A percentile compares a stretch with the other conserved stretches of the same genome.
Conservation (phyloP, 2,329 filamentous ascomycete species). For the Laburnicola sp. region DNA sequence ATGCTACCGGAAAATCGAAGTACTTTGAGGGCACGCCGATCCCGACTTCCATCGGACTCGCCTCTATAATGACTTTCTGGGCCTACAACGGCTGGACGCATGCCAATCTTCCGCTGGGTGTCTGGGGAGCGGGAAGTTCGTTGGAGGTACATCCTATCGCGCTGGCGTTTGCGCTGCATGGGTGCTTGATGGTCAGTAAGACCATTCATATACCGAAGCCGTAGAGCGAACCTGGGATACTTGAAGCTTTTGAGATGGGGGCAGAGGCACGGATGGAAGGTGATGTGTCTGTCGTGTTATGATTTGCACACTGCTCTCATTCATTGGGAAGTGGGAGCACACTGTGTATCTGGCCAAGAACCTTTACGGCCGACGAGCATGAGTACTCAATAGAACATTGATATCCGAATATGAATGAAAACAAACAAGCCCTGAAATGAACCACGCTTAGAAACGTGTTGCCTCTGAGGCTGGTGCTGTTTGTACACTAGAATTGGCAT, state of each 20-base stretch:
- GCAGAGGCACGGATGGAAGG: not conserved
- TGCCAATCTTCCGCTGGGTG: constrained; percentile 75
- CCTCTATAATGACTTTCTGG: constrained; percentile 87
- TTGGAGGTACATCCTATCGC: constrained; percentile 86
- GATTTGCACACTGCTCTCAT: not conserved
- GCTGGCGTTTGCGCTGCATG: constrained; percentile 81
- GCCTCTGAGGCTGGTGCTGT: too few species aligned
- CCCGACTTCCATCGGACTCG: constrained; percentile 81
- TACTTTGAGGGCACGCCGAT: constrained; percentile 99
- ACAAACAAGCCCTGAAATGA: too few species aligned
- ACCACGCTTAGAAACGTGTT: too few species aligned
- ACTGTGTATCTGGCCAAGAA: not conserved
- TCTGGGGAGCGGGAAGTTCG: constrained; percentile 65
- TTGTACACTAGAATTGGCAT: too few species aligned
- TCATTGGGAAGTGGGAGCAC: not conserved
- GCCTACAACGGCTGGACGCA: constrained; percentile 78
- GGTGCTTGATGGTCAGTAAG: constrained; percentile 93
- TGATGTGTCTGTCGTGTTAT: not conserved
- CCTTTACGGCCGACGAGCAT: not conserved
- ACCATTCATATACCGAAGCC: constrained; percentile 93
- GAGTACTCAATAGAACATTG: not conserved
- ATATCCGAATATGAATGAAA: not conserved
- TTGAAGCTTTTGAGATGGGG: not conserved
- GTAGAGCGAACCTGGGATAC: constrained; percentile 26
- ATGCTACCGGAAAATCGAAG: constrained; percentile 83